Conservation (phyloP, 2,329 filamentous ascomycete species). For the Whalleya microplaca region DNA sequence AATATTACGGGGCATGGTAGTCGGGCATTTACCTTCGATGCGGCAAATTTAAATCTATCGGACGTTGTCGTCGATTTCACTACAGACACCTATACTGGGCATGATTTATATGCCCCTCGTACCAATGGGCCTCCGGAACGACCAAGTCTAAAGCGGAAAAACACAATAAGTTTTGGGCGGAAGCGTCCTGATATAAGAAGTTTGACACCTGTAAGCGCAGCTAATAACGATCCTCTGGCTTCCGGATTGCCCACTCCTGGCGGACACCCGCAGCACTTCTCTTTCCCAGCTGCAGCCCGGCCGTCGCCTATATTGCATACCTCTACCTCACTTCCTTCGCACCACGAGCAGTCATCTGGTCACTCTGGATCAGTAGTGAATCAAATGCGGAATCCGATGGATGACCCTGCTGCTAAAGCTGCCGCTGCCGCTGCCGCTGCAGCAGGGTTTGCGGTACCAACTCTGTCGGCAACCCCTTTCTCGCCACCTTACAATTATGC, state of each 20-base stretch:
- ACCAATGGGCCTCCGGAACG: constrained; percentile 37
- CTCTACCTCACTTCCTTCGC: constrained; percentile 41
- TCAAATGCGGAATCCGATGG: constrained; percentile 40
- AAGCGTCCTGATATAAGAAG: constrained; percentile 46
- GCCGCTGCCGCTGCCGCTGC: constrained; percentile 42
- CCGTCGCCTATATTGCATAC: constrained; percentile 46
- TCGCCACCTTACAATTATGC: constrained; percentile 49
- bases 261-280: constrained; percentile 42
- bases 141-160: constrained; percentile 55
- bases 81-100: constrained; percentile 57
- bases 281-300: constrained; percentile 44
- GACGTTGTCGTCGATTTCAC: constrained; percentile 67
- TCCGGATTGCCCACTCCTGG: constrained; percentile 36
- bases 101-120: constrained; percentile 52
- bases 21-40: constrained; percentile 67
- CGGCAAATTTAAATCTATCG: constrained; percentile 72
- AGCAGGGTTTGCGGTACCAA: constrained; percentile 41
- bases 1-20: constrained; percentile 62
- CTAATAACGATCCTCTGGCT: constrained; percentile 31
- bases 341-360: constrained; percentile 37
- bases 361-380: constrained; percentile 35
- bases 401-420: constrained; percentile 40
- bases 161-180: constrained; percentile 43
- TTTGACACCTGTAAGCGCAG: constrained; percentile 40
- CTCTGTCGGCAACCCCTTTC: constrained; percentile 41